These are phyloP conservation scores for Populus tremula DNA, from an alignment of 345 rosid genomes.

Conservation along the genomic window DNA sequence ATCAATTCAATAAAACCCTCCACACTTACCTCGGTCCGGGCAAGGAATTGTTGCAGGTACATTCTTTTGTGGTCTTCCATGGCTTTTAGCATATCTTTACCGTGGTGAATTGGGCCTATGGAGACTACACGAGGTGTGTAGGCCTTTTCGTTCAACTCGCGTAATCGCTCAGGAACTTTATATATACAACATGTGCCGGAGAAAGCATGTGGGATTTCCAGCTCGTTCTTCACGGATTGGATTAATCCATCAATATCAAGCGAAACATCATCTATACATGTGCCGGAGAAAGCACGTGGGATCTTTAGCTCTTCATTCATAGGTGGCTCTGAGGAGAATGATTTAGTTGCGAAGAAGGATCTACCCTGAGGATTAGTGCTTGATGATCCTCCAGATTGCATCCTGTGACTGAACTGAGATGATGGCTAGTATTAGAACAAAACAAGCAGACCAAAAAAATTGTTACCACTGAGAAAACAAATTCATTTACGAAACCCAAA, in stretches of 20 bases:
- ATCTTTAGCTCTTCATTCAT: neutral
- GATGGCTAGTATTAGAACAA: too few species aligned
- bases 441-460: too few species aligned
- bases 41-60: neutral
- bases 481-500: too few species aligned
- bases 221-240: neutral
- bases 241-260: neutral
- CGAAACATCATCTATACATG: too few species aligned
- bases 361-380: too few species aligned
- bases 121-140: neutral
- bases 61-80: conserved; percentile 17
- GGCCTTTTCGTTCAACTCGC: neutral
- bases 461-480: too few species aligned
- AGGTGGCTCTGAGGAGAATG: too few species aligned
- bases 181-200: conserved; percentile 8
- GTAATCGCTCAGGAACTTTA: neutral
- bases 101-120: neutral
- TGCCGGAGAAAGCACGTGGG: too few species aligned
- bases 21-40: neutral
- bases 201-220: neutral
- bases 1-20: neutral
- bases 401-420: too few species aligned
- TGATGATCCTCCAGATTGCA: neutral
- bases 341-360: too few species aligned
- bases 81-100: neutral